Percentiles rank a stretch among this genome's conserved stretches.
phyloP scores from a whole-genome alignment of 2,329 filamentous ascomycete species.

The Claviceps purpurea region DNA sequence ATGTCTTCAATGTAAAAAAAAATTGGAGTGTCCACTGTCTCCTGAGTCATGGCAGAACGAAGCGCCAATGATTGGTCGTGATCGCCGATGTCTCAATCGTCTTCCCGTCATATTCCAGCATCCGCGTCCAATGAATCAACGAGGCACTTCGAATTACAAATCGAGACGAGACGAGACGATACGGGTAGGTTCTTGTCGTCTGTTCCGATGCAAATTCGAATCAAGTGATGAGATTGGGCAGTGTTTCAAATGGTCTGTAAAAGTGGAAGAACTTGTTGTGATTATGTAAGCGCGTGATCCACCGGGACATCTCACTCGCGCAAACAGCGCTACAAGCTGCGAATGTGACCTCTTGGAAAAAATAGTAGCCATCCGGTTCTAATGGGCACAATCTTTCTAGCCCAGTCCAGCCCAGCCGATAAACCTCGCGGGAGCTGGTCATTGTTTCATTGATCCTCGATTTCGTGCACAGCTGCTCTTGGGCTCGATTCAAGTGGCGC shows the following conservation, averaged over 20 bases:
- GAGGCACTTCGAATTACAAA: background rate
- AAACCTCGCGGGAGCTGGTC: constrained; percentile 1
- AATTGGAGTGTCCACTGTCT: too few species aligned
- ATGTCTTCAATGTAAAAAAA: too few species aligned
- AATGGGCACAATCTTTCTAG: constrained; percentile 2
- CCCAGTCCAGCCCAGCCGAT: constrained; percentile 7
- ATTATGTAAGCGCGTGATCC: constrained; percentile 1
- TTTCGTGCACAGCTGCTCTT: background rate
- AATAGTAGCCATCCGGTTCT: constrained; percentile 5
- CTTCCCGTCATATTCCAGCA: too few species aligned
- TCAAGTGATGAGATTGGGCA: background rate
- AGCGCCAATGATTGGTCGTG: background rate
- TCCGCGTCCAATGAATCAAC: background rate
- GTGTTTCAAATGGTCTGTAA: background rate
- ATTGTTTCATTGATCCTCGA: background rate
- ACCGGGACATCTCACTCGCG: constrained; percentile 7
- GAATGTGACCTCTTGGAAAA: constrained; percentile 14
- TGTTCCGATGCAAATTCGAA: background rate
- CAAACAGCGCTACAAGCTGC: constrained; percentile 12
- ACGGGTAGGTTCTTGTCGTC: background rate
- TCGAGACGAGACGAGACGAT: background rate
- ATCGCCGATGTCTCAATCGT: background rate
- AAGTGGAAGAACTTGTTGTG: background rate
- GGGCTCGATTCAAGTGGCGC: background rate
- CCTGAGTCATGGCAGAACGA: background rate